Evolutionary conservation across 208 protist genomes (phyloP).

Genomic region (Leishmania major): DNA sequence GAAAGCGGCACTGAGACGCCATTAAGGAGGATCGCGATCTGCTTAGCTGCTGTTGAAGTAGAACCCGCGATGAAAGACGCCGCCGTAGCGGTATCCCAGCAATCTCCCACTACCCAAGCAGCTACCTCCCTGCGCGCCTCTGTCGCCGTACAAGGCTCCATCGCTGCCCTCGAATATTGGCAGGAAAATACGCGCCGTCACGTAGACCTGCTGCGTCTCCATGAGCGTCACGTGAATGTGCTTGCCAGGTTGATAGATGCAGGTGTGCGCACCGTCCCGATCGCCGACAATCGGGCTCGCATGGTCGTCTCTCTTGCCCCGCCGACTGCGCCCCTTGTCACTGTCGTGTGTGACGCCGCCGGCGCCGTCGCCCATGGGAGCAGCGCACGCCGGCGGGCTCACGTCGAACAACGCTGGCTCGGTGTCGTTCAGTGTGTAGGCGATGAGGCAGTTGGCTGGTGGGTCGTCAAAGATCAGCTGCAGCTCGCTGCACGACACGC

Average conservation of each 20-base stretch:
- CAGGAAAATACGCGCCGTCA: constrained; percentile 79
- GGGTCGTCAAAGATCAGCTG: constrained; percentile 78
- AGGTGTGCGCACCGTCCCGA: constrained; percentile 47
- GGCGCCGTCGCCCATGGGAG: constrained; percentile 1
- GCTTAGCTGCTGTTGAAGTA: constrained; percentile 28
- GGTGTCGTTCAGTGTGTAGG: constrained; percentile 78
- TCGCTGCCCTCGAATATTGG: constrained; percentile 51
- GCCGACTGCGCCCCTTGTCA: neutral
- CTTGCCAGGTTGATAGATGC: constrained; percentile 57
- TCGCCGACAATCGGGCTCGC: constrained; percentile 31
- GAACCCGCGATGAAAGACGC: constrained; percentile 73
- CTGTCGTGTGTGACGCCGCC: neutral
- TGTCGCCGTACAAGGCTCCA: constrained; percentile 23
- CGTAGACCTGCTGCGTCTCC: constrained; percentile 52
- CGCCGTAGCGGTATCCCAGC: constrained; percentile 71
- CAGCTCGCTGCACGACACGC: constrained; percentile 72
- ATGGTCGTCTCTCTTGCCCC: neutral
- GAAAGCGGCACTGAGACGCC: neutral
- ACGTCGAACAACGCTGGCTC: constrained; percentile 70
- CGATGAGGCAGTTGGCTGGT: constrained; percentile 60
- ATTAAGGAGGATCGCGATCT: neutral
- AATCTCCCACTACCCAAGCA: constrained; percentile 40
- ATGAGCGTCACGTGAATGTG: constrained; percentile 69
- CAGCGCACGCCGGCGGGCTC: constrained; percentile 49
- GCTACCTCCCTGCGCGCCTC: constrained; percentile 36